Conservation (phyloP, 345 rosid species). For the Durio zibethinus region DNA sequence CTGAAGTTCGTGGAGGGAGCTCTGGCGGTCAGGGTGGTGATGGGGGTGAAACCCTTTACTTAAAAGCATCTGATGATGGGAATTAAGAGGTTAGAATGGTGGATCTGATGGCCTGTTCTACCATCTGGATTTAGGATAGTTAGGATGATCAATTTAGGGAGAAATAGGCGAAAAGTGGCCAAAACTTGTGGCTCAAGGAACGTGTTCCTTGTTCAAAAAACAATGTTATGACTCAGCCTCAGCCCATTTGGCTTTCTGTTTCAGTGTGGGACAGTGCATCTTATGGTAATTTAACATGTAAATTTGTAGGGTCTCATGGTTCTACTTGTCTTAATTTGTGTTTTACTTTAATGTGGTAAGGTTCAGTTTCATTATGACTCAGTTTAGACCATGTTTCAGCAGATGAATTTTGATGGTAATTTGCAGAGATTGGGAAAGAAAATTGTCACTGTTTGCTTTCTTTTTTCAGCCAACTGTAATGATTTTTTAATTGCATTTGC, state of each 20-base stretch:
- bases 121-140: slow-evolving; percentile 20
- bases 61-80: slow-evolving; percentile 75
- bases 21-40: slow-evolving; percentile 63
- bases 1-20: slow-evolving; percentile 80
- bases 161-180: neutral
- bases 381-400: neutral
- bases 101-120: neutral
- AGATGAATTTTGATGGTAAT: slow-evolving; percentile 11
- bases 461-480: neutral
- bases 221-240: slow-evolving; percentile 11
- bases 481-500: neutral
- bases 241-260: slow-evolving; percentile 21
- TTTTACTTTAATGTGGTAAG: neutral
- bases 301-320: slow-evolving; percentile 33
- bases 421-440: neutral
- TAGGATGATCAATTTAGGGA: neutral
- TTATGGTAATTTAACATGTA: slow-evolving; percentile 34
- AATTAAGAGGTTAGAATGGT: slow-evolving; percentile 39
- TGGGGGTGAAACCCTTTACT: slow-evolving; percentile 88
- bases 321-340: neutral
- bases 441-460: neutral
- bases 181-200: neutral
- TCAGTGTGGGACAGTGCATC: slow-evolving; percentile 26
- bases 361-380: neutral
- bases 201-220: slow-evolving; percentile 15